Conservation (phyloP, 371 early-diverging fungal species). For the Mucor lusitanicus region DNA sequence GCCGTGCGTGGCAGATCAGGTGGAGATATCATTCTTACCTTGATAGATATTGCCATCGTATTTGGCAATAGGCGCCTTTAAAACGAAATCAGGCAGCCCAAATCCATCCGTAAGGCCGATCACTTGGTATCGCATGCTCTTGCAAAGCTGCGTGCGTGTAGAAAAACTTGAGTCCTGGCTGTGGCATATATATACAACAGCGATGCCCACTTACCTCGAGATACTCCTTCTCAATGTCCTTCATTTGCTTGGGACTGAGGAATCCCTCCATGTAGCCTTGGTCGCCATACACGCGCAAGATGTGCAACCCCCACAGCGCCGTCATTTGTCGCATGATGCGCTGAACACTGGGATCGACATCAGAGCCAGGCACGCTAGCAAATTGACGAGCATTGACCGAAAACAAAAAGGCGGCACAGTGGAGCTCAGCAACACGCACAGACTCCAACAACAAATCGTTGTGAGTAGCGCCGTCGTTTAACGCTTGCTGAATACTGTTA, state of each 20-base stretch:
- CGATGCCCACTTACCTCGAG: slow-evolving; percentile 37
- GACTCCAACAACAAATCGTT: slow-evolving; percentile 41
- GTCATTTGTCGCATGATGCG: slow-evolving; percentile 38
- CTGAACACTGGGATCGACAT: slow-evolving; percentile 11
- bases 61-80: slow-evolving; percentile 68
- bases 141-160: slow-evolving; percentile 30
- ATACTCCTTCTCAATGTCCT: slow-evolving; percentile 45
- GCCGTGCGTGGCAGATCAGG: not conserved
- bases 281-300: slow-evolving; percentile 44
- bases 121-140: slow-evolving; percentile 55
- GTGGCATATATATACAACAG: too few relatives aligned
- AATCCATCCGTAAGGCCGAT: slow-evolving; percentile 66
- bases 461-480: slow-evolving; percentile 19
- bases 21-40: slow-evolving; percentile 15
- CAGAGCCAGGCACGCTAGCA: slow-evolving; percentile 26
- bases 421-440: slow-evolving; percentile 39
- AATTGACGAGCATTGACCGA: slow-evolving; percentile 30
- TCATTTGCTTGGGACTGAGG: slow-evolving; percentile 47
- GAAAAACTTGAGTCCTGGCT: too few relatives aligned
- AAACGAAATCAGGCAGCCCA: slow-evolving; percentile 64
- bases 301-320: slow-evolving; percentile 43
- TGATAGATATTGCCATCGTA: slow-evolving; percentile 67
- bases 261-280: slow-evolving; percentile 56
- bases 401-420: slow-evolving; percentile 40
- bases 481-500: slow-evolving; percentile 26